Conservation (phyloP, 106 monocot species). For the Platanthera guangdongensis region DNA sequence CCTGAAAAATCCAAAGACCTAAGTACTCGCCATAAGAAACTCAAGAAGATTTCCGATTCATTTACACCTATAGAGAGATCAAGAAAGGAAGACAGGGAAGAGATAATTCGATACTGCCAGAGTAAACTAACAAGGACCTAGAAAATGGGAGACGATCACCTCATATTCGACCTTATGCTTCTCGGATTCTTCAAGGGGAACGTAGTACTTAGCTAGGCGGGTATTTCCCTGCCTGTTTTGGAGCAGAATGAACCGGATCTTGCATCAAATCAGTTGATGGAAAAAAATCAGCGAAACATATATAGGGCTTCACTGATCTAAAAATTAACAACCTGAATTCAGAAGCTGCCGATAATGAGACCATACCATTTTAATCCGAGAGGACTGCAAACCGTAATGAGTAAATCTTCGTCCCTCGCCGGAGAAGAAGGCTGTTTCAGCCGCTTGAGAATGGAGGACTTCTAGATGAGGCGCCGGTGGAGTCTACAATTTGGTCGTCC, state of each 20-base stretch:
- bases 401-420: neutral
- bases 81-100: neutral
- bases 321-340: neutral
- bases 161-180: constrained; percentile 98
- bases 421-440: neutral
- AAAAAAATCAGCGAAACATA: neutral
- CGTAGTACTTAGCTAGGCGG: constrained; percentile 92
- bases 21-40: neutral
- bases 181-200: constrained; percentile 96
- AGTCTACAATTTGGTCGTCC: neutral
- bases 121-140: neutral
- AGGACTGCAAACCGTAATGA: too few species aligned
- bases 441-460: neutral
- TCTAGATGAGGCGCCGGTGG: neutral
- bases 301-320: neutral
- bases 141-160: constrained; percentile 24
- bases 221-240: constrained; percentile 99
- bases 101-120: neutral
- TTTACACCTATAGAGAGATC: neutral
- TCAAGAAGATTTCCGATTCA: neutral
- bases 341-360: neutral
- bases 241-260: constrained; percentile 97
- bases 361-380: neutral
- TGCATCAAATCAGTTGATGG: constrained; percentile 13
- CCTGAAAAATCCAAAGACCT: constrained; percentile 31